These are phyloP conservation scores for Quercus phellos DNA, from an alignment of 331 rosid species.

Conservation along the genomic window DNA sequence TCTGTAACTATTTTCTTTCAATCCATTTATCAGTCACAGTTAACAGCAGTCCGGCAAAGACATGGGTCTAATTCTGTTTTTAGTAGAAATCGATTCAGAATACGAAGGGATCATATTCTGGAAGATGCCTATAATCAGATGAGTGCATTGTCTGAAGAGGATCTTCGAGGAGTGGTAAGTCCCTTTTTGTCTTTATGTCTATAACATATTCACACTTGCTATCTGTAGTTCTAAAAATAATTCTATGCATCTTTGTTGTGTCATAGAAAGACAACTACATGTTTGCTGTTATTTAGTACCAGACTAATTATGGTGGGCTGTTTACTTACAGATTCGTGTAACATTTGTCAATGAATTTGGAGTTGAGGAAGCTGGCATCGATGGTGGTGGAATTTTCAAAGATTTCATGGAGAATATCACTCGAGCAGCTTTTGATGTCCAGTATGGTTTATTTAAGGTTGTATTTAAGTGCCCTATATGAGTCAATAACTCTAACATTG, in stretches of 20 bases:
- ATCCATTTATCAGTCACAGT: slow-evolving; percentile 73
- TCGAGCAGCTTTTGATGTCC: slow-evolving; percentile 96
- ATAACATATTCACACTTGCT: background rate
- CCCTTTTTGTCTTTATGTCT: background rate
- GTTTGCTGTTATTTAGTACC: background rate
- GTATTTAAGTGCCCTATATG: background rate
- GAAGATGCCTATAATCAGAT: slow-evolving; percentile 95
- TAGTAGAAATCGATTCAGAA: slow-evolving; percentile 83
- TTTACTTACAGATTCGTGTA: slow-evolving; percentile 75
- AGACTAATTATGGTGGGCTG: slow-evolving; percentile 1
- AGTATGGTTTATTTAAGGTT: slow-evolving; percentile 96
- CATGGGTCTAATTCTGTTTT: slow-evolving; percentile 62
- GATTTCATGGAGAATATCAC: slow-evolving; percentile 99
- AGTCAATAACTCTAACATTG: background rate
- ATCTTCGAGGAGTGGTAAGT: slow-evolving; percentile 83
- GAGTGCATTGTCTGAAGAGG: slow-evolving; percentile 90
- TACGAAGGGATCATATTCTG: slow-evolving; percentile 82
- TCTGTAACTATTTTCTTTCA: slow-evolving; percentile 13
- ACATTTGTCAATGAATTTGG: slow-evolving; percentile 95
- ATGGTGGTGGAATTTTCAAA: slow-evolving; percentile 96
- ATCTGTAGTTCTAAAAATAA: background rate
- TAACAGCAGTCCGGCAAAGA: slow-evolving; percentile 79
- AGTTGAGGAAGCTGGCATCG: slow-evolving; percentile 99
- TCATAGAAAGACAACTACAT: background rate
- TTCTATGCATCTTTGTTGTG: background rate